Evolutionary conservation across 805 yeast genomes (phyloP).

Genomic region (Wickerhamomyces tratensis): DNA sequence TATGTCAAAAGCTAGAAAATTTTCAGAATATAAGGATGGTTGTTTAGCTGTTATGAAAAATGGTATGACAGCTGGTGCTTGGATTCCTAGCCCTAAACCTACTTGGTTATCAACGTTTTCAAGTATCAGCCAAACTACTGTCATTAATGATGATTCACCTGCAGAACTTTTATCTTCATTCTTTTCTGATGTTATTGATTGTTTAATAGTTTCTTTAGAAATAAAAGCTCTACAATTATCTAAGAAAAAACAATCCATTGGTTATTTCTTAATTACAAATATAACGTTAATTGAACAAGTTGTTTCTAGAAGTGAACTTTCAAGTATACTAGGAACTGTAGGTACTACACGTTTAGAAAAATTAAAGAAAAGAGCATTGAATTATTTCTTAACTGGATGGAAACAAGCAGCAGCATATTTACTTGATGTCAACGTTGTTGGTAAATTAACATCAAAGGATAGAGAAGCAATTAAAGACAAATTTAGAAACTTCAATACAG

Average conservation of each 20-base stretch:
- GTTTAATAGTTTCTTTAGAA: slow-evolving; percentile 56
- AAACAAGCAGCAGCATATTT: slow-evolving; percentile 64
- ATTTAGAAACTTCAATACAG: slow-evolving; percentile 71
- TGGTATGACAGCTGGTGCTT: slow-evolving; percentile 43
- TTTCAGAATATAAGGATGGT: slow-evolving; percentile 52
- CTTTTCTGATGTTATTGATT: slow-evolving; percentile 72
- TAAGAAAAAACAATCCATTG: slow-evolving; percentile 35
- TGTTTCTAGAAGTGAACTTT: slow-evolving; percentile 48
- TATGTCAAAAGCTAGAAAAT: slow-evolving; percentile 54
- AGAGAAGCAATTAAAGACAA: slow-evolving; percentile 77
- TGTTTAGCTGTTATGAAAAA: slow-evolving; percentile 38
- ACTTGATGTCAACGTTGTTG: slow-evolving; percentile 71
- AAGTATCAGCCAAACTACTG: slow-evolving; percentile 32
- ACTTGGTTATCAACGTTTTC: slow-evolving; percentile 40
- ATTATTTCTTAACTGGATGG: slow-evolving; percentile 72
- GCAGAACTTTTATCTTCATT: slow-evolving; percentile 51
- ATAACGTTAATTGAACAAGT: slow-evolving; percentile 68
- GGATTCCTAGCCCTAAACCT: slow-evolving; percentile 60
- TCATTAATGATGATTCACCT: slow-evolving; percentile 31
- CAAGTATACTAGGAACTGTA: slow-evolving; percentile 40
- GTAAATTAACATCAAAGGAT: slow-evolving; percentile 54
- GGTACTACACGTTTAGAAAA: slow-evolving; percentile 59
- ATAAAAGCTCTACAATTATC: slow-evolving; percentile 33
- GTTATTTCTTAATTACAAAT: slow-evolving; percentile 64
- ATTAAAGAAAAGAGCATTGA: slow-evolving; percentile 64